These are phyloP conservation scores for Volvariella surrecta DNA, from an alignment of 1,284 basidiomycete species.

Conservation along the genomic window DNA sequence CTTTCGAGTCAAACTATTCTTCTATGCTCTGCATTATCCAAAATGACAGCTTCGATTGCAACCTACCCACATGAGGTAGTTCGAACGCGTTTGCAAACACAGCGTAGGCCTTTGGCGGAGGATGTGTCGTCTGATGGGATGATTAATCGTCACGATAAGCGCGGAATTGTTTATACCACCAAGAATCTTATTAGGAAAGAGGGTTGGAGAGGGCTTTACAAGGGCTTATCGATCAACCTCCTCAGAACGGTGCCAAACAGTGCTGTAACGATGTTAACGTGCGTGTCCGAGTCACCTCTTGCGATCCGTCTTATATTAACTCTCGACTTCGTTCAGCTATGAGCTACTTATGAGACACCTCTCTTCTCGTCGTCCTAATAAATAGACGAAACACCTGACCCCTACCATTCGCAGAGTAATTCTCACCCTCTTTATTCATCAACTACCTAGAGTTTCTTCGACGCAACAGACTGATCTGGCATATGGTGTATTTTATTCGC, in stretches of 20 bases:
- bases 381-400: background rate
- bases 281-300: slow-evolving; percentile 23
- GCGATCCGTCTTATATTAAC: slow-evolving; percentile 3
- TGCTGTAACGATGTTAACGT: slow-evolving; percentile 93
- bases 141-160: slow-evolving; percentile 39
- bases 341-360: slow-evolving; percentile 63
- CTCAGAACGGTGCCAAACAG: slow-evolving; percentile 90
- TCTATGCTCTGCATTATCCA: slow-evolving; percentile 79
- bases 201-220: slow-evolving; percentile 83
- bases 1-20: slow-evolving; percentile 70
- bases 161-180: slow-evolving; percentile 68
- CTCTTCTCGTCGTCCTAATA: slow-evolving; percentile 20
- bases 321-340: slow-evolving; percentile 32
- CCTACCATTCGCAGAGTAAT: no score
- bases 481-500: no score
- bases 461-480: no score
- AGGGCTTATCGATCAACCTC: slow-evolving; percentile 85
- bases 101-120: slow-evolving; percentile 49
- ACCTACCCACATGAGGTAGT: slow-evolving; percentile 97
- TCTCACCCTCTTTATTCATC: background rate
- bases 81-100: slow-evolving; percentile 86
- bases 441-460: no score
- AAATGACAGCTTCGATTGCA: slow-evolving; percentile 89
- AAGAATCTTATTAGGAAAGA: slow-evolving; percentile 69
- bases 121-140: slow-evolving; percentile 50